These are phyloP conservation scores for Dendrobium officinale DNA, from an alignment of 106 monocot genomes.

Conservation along the genomic window DNA sequence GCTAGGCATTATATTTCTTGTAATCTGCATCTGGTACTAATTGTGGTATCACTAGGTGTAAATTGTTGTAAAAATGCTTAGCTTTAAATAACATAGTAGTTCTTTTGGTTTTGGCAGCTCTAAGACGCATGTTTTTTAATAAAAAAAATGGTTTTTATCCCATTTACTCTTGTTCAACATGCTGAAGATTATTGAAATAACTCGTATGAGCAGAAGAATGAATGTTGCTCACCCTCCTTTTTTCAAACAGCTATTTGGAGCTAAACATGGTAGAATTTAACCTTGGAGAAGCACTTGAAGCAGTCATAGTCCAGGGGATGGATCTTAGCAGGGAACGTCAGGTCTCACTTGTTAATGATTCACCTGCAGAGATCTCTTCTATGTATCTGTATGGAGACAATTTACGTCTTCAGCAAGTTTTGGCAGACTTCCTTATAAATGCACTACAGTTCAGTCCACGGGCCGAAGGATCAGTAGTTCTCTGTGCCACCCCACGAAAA, in stretches of 20 bases:
- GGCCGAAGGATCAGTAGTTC: conserved; percentile 45
- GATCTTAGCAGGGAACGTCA: conserved; percentile 47
- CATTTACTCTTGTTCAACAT: neutral
- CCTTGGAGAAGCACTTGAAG: conserved; percentile 60
- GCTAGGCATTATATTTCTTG: too few species aligned
- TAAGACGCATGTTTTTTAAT: neutral
- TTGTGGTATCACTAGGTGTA: too few species aligned
- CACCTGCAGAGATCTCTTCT: conserved; percentile 47
- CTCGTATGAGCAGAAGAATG: neutral
- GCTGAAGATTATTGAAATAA: neutral
- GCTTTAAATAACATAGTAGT: neutral
- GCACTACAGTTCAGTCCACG: conserved; percentile 58
- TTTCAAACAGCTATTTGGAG: conserved; percentile 69
- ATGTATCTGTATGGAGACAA: conserved; percentile 78
- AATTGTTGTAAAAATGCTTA: too few species aligned
- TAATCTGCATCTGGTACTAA: too few species aligned
- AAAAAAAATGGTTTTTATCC: neutral
- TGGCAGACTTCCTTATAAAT: conserved; percentile 60
- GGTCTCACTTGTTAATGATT: conserved; percentile 52
- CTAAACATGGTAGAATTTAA: conserved; percentile 58
- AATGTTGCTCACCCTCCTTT: neutral
- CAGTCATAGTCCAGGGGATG: conserved; percentile 60
- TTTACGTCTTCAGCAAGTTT: conserved; percentile 76
- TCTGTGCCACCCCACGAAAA: conserved; percentile 43
- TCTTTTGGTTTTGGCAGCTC: neutral